These are phyloP conservation scores for Diaporthe australafricana DNA, from an alignment of 2,329 filamentous ascomycete species.

Conservation along the genomic window DNA sequence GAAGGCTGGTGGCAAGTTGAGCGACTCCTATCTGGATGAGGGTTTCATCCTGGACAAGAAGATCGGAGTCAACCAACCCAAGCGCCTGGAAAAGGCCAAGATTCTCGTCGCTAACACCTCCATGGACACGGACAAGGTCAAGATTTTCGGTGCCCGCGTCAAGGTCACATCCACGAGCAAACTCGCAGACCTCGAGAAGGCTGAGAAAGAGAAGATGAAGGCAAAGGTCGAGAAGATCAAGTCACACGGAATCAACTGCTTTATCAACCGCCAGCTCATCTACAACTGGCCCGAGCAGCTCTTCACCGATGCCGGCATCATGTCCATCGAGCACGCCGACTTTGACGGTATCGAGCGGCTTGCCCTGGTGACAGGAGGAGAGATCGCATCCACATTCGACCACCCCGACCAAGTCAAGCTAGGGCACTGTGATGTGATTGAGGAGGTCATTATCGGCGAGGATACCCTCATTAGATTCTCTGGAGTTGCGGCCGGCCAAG, in stretches of 20 bases:
- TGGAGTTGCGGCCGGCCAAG: constrained; percentile 90
- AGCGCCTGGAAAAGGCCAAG: constrained; percentile 96
- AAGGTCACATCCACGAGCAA: constrained; percentile 98
- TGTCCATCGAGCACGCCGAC: constrained; percentile 98
- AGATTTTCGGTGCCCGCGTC: constrained; percentile 97
- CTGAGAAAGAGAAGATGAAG: constrained; percentile 99
- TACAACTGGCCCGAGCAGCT: constrained; percentile 99
- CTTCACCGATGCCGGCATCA: constrained; percentile 96
- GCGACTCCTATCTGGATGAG: constrained; percentile 96
- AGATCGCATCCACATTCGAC: constrained; percentile 98
- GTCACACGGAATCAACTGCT: constrained; percentile 98
- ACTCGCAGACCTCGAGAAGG: constrained; percentile 97
- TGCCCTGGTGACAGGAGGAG: constrained; percentile 94
- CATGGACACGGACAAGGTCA: constrained; percentile 99
- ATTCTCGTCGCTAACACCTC: constrained; percentile 97
- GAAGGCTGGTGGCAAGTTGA: constrained; percentile 97
- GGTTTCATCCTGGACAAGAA: constrained; percentile 99
- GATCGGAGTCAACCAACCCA: constrained; percentile 98
- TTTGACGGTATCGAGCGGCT: constrained; percentile 98
- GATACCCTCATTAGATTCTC: constrained; percentile 98
- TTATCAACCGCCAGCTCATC: constrained; percentile 98
- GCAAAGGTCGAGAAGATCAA: constrained; percentile 99
- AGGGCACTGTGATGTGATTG: constrained; percentile 93
- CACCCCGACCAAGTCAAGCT: constrained; percentile 98
- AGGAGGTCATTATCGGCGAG: constrained; percentile 98